A percentile compares a stretch with the other conserved stretches of the same genome.
Conservation (phyloP, 2,329 filamentous ascomycete species). For the Neopestalotiopsis sp. region DNA sequence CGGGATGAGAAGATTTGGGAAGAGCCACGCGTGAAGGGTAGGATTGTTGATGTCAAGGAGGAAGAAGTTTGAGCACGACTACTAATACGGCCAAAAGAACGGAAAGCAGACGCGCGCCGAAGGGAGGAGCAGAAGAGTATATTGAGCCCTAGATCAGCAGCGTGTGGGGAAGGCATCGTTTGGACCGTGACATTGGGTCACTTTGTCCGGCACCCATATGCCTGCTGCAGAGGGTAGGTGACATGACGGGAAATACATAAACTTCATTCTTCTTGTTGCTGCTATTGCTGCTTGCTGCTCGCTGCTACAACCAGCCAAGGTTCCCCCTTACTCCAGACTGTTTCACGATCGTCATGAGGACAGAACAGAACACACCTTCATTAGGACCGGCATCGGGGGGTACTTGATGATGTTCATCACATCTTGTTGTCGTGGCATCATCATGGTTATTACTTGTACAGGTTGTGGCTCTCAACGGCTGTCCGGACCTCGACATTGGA, state of each 20-base stretch:
- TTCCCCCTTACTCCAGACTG: not conserved
- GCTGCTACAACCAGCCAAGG: not conserved
- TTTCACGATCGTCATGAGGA: slow-evolving; percentile 2
- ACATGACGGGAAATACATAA: slow-evolving; percentile 13
- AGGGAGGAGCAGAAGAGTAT: slow-evolving; percentile 12
- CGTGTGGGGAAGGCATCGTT: slow-evolving; percentile 11
- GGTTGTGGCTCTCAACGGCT: not conserved
- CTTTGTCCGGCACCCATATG: slow-evolving; percentile 5
- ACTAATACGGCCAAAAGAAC: slow-evolving; percentile 3
- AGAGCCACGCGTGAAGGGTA: slow-evolving; percentile 10
- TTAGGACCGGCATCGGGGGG: not conserved
- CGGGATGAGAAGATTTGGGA: slow-evolving; percentile 13
- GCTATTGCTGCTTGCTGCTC: not conserved
- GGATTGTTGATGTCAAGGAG: not conserved
- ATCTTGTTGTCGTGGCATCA: not conserved
- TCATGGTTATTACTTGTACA: not conserved
- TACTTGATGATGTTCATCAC: not conserved
- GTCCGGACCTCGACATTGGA: not conserved
- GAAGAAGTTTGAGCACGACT: not conserved
- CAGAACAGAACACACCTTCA: not conserved
- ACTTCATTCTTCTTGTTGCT: not conserved
- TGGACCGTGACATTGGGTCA: slow-evolving; percentile 13
- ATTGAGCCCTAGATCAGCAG: slow-evolving; percentile 9
- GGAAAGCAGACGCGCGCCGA: slow-evolving; percentile 4
- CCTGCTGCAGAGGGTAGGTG: slow-evolving; percentile 8